phyloP scores from a whole-genome alignment of 2,329 filamentous ascomycete genomes.

The Pseudocercospora musae region DNA sequence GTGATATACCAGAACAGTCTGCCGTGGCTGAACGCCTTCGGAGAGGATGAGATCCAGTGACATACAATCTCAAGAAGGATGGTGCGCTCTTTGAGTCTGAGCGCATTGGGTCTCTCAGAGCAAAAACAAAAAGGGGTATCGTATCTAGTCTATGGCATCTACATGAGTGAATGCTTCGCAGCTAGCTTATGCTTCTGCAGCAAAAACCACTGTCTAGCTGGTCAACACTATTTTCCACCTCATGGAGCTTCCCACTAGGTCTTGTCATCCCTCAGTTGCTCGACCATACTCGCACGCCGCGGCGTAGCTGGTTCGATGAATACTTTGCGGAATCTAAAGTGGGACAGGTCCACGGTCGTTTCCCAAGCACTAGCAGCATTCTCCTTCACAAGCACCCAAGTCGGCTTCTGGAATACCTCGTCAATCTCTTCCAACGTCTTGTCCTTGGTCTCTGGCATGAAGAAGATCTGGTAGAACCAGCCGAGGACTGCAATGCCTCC shows the following conservation, averaged over 20 bases:
- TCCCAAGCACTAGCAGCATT: slow-evolving; percentile 51
- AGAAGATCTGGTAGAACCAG: slow-evolving; percentile 69
- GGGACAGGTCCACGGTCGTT: slow-evolving; percentile 45
- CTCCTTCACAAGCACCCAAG: slow-evolving; percentile 58
- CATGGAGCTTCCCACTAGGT: slow-evolving; percentile 1
- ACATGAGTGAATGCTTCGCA: neutral
- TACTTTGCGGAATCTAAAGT: slow-evolving; percentile 48
- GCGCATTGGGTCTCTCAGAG: neutral
- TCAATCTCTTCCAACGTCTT: slow-evolving; percentile 69
- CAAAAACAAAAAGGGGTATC: neutral
- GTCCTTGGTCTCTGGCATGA: slow-evolving; percentile 66
- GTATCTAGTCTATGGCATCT: neutral
- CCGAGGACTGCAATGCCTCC: slow-evolving; percentile 68
- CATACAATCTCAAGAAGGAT: neutral
- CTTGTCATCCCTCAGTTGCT: slow-evolving; percentile 11
- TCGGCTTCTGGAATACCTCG: slow-evolving; percentile 62
- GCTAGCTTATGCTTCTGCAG: neutral
- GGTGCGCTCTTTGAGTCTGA: neutral
- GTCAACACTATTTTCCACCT: neutral
- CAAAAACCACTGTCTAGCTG: neutral
- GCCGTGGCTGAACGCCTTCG: neutral
- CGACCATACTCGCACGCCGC: slow-evolving; percentile 15
- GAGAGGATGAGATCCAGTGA: neutral
- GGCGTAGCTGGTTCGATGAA: slow-evolving; percentile 37
- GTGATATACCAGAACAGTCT: neutral